Conservation (phyloP, 768 basidiomycete genomes). For the Tylopilus plumbeoviolaceoides region DNA sequence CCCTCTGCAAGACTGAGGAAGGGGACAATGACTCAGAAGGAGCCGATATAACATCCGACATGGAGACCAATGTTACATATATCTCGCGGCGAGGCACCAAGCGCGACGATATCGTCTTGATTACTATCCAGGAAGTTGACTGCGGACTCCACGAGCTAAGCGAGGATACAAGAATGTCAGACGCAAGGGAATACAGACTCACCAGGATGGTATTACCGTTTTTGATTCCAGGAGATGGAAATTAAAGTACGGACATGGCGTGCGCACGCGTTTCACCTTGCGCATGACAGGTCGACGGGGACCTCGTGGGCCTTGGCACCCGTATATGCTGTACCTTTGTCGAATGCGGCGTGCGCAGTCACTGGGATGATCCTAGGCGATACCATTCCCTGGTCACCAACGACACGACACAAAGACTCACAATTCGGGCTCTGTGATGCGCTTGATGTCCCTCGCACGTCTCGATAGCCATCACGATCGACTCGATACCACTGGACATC, state of each 20-base stretch:
- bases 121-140: no score
- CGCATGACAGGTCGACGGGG: slow-evolving; percentile 78
- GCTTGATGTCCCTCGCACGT: slow-evolving; percentile 79
- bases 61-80: slow-evolving; percentile 87
- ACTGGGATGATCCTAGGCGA: slow-evolving; percentile 67
- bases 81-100: slow-evolving; percentile 67
- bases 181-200: slow-evolving; percentile 16
- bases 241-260: slow-evolving; percentile 66
- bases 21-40: slow-evolving; percentile 91
- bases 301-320: slow-evolving; percentile 94
- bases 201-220: no score
- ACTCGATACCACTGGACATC: slow-evolving; percentile 95
- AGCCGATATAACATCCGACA: slow-evolving; percentile 93
- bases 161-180: not conserved
- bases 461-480: slow-evolving; percentile 93
- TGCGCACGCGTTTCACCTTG: slow-evolving; percentile 71
- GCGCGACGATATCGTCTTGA: slow-evolving; percentile 79
- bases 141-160: slow-evolving; percentile 78
- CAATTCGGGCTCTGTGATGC: slow-evolving; percentile 98
- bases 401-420: slow-evolving; percentile 32
- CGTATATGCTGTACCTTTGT: slow-evolving; percentile 82
- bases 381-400: not conserved
- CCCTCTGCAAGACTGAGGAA: slow-evolving; percentile 82
- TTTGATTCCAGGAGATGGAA: slow-evolving; percentile 34
- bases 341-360: no score